phyloP scores from a whole-genome alignment of 306 rosid genomes.

The Inga oerstediana region DNA sequence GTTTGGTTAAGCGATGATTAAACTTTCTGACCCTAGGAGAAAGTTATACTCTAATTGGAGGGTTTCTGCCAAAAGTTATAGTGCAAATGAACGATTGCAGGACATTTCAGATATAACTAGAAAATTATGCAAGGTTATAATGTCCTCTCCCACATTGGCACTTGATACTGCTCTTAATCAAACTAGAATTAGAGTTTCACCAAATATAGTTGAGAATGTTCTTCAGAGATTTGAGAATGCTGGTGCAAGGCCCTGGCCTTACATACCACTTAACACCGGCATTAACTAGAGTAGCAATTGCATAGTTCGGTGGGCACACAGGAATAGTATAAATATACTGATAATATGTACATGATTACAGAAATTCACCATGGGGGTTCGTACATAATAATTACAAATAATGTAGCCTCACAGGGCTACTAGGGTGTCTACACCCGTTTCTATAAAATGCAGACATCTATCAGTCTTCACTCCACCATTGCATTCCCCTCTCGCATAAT shows the following conservation, averaged over 20 bases:
- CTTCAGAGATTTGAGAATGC: constrained; percentile 77
- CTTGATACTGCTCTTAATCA: constrained; percentile 82
- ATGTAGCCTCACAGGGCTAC: too few relatives aligned
- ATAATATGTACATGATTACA: too few relatives aligned
- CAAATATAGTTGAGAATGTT: constrained; percentile 64
- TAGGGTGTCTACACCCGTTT: too few relatives aligned
- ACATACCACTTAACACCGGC: too few relatives aligned
- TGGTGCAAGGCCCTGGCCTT: not conserved
- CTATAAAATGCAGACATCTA: too few relatives aligned
- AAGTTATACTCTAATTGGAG: constrained; percentile 24
- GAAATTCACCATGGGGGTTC: too few relatives aligned
- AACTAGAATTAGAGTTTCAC: constrained; percentile 63
- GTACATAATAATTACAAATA: too few relatives aligned
- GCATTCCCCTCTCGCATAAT: too few relatives aligned
- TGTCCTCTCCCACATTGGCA: constrained; percentile 50
- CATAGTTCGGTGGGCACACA: too few relatives aligned
- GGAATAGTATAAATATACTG: too few relatives aligned
- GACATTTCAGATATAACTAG: constrained; percentile 55
- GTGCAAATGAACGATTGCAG: constrained; percentile 38
- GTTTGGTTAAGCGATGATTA: constrained; percentile 40
- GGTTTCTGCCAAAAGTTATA: constrained; percentile 33
- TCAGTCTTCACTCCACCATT: too few relatives aligned
- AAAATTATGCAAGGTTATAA: constrained; percentile 59
- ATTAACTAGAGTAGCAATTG: too few relatives aligned
- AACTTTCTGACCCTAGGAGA: constrained; percentile 19